A percentile compares a stretch with the other conserved stretches of the same genome.
Conservation (phyloP, 768 basidiomycete genomes). For the Podaxis sp. region DNA sequence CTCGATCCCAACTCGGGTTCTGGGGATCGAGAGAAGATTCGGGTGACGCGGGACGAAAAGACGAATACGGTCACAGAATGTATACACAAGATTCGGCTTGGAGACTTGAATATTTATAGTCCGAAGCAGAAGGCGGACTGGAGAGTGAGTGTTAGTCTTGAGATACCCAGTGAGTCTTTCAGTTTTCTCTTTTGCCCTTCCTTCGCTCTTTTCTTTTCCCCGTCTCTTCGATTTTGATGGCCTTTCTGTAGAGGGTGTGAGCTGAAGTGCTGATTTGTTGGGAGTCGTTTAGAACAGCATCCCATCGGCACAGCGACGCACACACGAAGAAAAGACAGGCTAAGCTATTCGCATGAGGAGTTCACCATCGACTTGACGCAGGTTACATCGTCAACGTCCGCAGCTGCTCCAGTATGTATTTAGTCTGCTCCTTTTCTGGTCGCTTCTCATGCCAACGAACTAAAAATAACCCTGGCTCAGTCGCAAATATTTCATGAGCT, state of each 20-base stretch:
- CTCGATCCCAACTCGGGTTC: constrained; percentile 28
- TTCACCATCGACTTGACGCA: constrained; percentile 94
- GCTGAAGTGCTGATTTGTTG: background rate
- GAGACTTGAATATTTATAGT: constrained; percentile 83
- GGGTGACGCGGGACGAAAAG: constrained; percentile 84
- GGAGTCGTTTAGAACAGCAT: constrained; percentile 50
- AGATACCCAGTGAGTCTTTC: constrained; percentile 71
- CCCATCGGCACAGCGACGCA: constrained; percentile 62
- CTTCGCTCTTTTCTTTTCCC: background rate
- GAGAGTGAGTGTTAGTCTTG: constrained; percentile 91
- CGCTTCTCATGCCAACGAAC: background rate
- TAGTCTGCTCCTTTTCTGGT: background rate
- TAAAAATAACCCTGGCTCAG: constrained; percentile 28
- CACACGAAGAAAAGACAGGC: constrained; percentile 81
- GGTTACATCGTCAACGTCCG: constrained; percentile 60
- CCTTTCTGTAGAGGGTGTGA: background rate
- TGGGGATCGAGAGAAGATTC: constrained; percentile 55
- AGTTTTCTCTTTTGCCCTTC: background rate
- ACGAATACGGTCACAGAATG: constrained; percentile 62
- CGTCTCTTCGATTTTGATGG: background rate
- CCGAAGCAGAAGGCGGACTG: constrained; percentile 87
- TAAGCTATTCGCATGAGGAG: constrained; percentile 93
- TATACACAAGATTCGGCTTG: constrained; percentile 80
- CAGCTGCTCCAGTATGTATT: constrained; percentile 49
- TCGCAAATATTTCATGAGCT: constrained; percentile 77